Percentiles rank a stretch among this genome's conserved stretches.
phyloP scores from a whole-genome alignment of 352 stramenopile species.

The Phytophthora hibernalis region DNA sequence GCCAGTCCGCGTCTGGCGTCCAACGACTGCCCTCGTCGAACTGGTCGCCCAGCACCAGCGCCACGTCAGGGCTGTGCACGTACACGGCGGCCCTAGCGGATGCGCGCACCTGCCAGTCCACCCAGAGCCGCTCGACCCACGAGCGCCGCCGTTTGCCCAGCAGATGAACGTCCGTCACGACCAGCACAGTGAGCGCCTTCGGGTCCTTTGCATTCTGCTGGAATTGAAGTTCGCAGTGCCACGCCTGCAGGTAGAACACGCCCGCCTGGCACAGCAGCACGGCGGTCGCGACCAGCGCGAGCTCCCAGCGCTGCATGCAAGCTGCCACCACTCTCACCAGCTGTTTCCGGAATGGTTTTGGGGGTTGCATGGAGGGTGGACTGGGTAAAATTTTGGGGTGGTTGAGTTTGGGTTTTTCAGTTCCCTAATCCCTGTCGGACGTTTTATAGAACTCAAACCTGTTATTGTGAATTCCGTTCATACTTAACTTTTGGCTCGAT shows the following conservation, averaged over 20 bases:
- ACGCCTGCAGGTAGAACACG: constrained; percentile 70
- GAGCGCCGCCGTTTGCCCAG: constrained; percentile 70
- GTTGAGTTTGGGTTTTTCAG: too few relatives aligned
- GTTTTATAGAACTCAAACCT: too few relatives aligned
- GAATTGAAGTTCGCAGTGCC: constrained; percentile 39
- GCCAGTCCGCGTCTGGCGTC: constrained; percentile 57
- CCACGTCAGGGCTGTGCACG: constrained; percentile 61
- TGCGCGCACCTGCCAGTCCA: constrained; percentile 72
- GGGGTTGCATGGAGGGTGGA: too few relatives aligned
- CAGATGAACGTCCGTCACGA: constrained; percentile 80
- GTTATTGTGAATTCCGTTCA: too few relatives aligned
- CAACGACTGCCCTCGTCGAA: constrained; percentile 72
- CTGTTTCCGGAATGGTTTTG: too few relatives aligned
- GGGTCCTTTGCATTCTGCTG: background rate
- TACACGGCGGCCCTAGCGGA: constrained; percentile 49
- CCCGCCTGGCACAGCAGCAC: constrained; percentile 55
- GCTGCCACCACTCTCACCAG: too few relatives aligned
- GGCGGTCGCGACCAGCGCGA: constrained; percentile 32
- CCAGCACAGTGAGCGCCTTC: constrained; percentile 46
- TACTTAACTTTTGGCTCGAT: too few relatives aligned
- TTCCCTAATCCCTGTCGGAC: too few relatives aligned
- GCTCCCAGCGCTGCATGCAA: constrained; percentile 20
- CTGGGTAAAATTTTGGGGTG: too few relatives aligned
- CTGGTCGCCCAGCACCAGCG: constrained; percentile 77
- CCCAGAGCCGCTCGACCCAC: constrained; percentile 67